Evolutionary conservation across 345 rosid genomes (phyloP).

Genomic region (Rubroshorea leprosula): DNA sequence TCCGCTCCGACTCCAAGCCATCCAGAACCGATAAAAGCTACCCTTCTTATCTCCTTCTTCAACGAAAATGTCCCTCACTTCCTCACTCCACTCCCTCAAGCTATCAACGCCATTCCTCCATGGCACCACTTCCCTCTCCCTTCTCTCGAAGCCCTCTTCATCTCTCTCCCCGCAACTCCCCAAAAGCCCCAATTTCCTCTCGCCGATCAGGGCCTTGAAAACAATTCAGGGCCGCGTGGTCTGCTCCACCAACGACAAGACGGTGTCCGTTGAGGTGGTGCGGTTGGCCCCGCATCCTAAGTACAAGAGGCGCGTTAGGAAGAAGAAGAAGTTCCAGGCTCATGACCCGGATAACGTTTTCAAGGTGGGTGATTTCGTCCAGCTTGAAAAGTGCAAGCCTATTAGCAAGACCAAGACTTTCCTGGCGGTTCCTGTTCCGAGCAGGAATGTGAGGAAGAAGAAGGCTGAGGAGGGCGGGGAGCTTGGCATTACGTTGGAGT

Average conservation of each 20-base stretch:
- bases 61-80: slow-evolving; percentile 27
- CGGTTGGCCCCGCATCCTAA: slow-evolving; percentile 74
- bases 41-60: slow-evolving; percentile 2
- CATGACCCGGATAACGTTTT: slow-evolving; percentile 85
- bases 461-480: slow-evolving; percentile 26
- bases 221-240: slow-evolving; percentile 76
- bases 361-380: slow-evolving; percentile 70
- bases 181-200: slow-evolving; percentile 23
- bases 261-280: slow-evolving; percentile 74
- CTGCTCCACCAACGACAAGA: slow-evolving; percentile 76
- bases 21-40: no score
- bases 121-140: slow-evolving; percentile 45
- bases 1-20: no score
- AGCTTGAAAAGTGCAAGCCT: slow-evolving; percentile 69
- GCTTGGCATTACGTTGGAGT: slow-evolving; percentile 67
- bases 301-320: slow-evolving; percentile 80
- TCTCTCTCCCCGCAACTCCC: slow-evolving; percentile 7
- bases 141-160: slow-evolving; percentile 41
- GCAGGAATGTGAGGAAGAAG: slow-evolving; percentile 25
- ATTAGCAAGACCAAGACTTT: slow-evolving; percentile 81
- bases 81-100: slow-evolving; percentile 38
- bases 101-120: slow-evolving; percentile 44
- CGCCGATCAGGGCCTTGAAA: slow-evolving; percentile 65
- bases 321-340: slow-evolving; percentile 89
- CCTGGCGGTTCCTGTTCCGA: slow-evolving; percentile 50